Percentiles rank a stretch among this genome's conserved stretches.
Evolutionary conservation across 345 rosid genomes (phyloP).

Genomic region (Populus euphratica): DNA sequence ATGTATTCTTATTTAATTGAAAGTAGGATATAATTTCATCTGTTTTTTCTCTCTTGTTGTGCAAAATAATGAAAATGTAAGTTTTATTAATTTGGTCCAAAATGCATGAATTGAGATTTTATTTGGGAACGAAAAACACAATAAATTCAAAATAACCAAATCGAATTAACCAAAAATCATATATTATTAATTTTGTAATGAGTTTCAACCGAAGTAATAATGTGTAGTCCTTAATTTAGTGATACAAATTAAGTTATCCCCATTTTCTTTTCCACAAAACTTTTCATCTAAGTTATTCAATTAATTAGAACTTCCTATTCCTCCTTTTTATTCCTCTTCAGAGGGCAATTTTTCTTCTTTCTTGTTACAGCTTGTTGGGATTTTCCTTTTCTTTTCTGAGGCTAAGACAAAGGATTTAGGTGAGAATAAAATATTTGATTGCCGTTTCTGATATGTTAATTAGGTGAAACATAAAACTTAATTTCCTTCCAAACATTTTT

Average conservation of each 20-base stretch:
- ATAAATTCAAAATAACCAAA: no score
- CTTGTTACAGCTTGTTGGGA: not conserved
- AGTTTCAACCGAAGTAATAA: not conserved
- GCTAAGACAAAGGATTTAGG: not conserved
- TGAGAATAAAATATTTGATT: not conserved
- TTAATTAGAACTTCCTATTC: not conserved
- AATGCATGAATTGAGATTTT: no score
- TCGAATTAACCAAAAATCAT: not conserved
- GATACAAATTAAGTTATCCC: not conserved
- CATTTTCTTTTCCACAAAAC: not conserved
- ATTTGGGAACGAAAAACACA: not conserved
- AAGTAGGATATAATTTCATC: no score
- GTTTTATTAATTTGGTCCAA: not conserved
- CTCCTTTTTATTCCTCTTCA: not conserved
- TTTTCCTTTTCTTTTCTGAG: not conserved
- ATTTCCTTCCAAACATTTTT: not conserved
- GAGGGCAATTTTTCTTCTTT: not conserved
- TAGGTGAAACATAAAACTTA: not conserved
- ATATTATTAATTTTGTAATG: no score
- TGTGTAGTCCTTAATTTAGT: not conserved
- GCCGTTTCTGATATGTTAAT: not conserved
- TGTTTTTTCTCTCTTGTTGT: not conserved
- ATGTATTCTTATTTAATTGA: not conserved
- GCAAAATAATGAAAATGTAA: not conserved
- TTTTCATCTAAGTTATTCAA: not conserved